phyloP scores from a whole-genome alignment of 164 flowering plant species.

The Aristolochia californica region DNA sequence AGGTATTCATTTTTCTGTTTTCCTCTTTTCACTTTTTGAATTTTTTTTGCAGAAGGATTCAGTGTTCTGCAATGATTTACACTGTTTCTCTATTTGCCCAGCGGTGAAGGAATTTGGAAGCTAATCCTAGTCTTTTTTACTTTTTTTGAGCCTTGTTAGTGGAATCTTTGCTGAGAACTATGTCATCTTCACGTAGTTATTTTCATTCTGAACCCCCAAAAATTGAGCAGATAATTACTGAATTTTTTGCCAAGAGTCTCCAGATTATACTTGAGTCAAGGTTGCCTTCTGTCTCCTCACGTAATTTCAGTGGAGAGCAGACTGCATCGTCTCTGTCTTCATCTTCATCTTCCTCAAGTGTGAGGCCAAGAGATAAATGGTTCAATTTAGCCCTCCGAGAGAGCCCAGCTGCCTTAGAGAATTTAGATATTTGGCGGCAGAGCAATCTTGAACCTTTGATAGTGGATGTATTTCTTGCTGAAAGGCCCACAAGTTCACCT shows the following conservation, averaged over 20 bases:
- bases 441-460: conserved; percentile 66
- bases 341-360: conserved; percentile 62
- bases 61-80: no score
- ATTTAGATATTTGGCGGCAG: conserved; percentile 69
- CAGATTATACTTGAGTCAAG: conserved; percentile 81
- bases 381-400: conserved; percentile 80
- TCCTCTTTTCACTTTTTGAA: no score
- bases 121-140: no score
- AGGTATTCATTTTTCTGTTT: no score
- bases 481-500: conserved; percentile 22
- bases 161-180: neutral
- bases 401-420: conserved; percentile 73
- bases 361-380: conserved; percentile 82
- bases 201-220: conserved; percentile 54
- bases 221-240: conserved; percentile 73
- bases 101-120: no score
- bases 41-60: no score
- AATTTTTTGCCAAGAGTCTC: conserved; percentile 66
- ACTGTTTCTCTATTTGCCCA: no score
- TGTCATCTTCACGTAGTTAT: conserved; percentile 19
- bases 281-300: conserved; percentile 52
- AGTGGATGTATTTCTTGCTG: conserved; percentile 64
- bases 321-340: conserved; percentile 64
- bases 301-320: conserved; percentile 71
- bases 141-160: no score